phyloP scores from a whole-genome alignment of 192 early-diverging fungal genomes.

The Coemansia sp. region DNA sequence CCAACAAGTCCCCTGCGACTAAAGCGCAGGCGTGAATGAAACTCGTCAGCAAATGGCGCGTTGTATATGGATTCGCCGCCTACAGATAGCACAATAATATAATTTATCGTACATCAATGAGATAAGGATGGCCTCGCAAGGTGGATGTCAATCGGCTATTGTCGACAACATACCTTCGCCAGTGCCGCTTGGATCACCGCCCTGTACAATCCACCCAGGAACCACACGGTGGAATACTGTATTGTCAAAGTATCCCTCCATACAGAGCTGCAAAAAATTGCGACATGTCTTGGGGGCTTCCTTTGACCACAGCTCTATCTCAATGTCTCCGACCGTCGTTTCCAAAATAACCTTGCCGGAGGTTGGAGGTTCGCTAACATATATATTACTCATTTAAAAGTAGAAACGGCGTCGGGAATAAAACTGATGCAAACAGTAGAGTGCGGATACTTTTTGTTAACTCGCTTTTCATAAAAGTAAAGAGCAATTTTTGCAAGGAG shows the following conservation, averaged over 20 bases:
- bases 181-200: conserved; percentile 91
- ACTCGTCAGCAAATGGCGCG: conserved; percentile 84
- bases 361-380: conserved; percentile 50
- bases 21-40: conserved; percentile 90
- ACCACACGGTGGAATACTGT: conserved; percentile 90
- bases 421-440: no score
- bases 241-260: conserved; percentile 87
- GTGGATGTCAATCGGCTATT: not conserved
- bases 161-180: conserved; percentile 49
- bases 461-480: not conserved
- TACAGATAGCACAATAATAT: conserved; percentile 4
- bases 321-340: conserved; percentile 82
- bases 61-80: conserved; percentile 90
- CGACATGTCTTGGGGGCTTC: conserved; percentile 86
- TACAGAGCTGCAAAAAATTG: conserved; percentile 93
- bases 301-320: conserved; percentile 94
- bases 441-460: no score
- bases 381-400: conserved; percentile 41
- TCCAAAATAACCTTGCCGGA: conserved; percentile 79
- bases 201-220: conserved; percentile 90
- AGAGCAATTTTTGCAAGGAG: not conserved
- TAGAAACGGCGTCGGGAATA: not conserved
- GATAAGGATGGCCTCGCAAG: not conserved
- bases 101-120: not conserved
- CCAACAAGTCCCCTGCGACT: conserved; percentile 81